A percentile compares a stretch with the other conserved stretches of the same genome.
Conservation (phyloP, 805 yeast species). For the Phaffomyces thermotolerans region DNA sequence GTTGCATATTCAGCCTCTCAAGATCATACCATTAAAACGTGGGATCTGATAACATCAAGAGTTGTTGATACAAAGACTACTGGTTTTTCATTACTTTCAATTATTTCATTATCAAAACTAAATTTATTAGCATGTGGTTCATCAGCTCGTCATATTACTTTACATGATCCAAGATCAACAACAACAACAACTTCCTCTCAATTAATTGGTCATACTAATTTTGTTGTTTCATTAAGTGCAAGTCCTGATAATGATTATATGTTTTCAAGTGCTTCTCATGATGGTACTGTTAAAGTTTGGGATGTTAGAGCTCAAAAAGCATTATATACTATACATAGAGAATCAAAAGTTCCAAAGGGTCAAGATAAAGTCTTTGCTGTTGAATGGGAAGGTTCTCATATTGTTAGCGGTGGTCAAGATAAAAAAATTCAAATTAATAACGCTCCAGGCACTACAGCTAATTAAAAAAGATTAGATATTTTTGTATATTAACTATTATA, state of each 20-base stretch:
- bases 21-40: conserved; percentile 90
- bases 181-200: conserved; percentile 62
- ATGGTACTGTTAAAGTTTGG: conserved; percentile 94
- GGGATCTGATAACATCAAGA: conserved; percentile 88
- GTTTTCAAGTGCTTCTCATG: conserved; percentile 91
- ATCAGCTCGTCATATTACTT: conserved; percentile 91
- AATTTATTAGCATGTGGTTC: conserved; percentile 88
- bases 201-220: conserved; percentile 83
- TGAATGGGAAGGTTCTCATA: conserved; percentile 77
- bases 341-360: conserved; percentile 40
- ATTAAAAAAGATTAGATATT: background rate
- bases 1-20: conserved; percentile 93
- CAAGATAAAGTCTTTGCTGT: conserved; percentile 75
- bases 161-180: conserved; percentile 82
- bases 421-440: conserved; percentile 82
- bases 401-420: conserved; percentile 90
- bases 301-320: conserved; percentile 83
- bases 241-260: conserved; percentile 74
- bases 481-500: background rate
- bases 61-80: conserved; percentile 86
- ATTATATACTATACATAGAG: conserved; percentile 76
- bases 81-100: conserved; percentile 73
- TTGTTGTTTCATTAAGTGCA: conserved; percentile 72
- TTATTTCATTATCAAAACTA: conserved; percentile 58
- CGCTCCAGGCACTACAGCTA: conserved; percentile 22